Evolutionary conservation across 371 early-diverging fungal genomes (phyloP).

Genomic region (Haplosporangium sp.): DNA sequence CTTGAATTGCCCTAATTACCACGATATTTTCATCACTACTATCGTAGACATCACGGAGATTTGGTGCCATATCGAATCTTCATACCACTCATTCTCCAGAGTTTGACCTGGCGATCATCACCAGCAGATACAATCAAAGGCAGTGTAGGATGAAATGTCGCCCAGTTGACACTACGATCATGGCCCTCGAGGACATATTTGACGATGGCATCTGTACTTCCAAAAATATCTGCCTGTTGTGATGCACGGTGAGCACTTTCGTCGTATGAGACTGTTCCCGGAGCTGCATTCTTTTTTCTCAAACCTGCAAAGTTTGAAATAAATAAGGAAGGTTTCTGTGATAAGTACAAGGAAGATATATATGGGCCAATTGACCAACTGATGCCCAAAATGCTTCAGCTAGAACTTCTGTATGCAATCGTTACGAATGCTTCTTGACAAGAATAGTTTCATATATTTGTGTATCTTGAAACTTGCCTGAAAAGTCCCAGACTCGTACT

Average conservation of each 20-base stretch:
- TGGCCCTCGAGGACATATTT: constrained; percentile 99
- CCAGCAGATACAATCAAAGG: constrained; percentile 96
- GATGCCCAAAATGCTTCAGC: too few species aligned
- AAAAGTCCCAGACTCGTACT: constrained; percentile 99
- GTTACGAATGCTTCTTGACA: not conserved
- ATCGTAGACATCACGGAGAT: too few species aligned
- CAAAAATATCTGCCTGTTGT: constrained; percentile 90
- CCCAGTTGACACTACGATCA: constrained; percentile 99
- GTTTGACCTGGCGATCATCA: constrained; percentile 98
- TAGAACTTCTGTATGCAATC: too few species aligned
- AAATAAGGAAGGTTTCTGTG: too few species aligned
- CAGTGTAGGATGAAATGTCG: constrained; percentile 93
- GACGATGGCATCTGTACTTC: constrained; percentile 93
- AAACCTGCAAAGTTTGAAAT: constrained; percentile 63
- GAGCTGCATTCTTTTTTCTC: constrained; percentile 83
- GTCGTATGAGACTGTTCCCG: constrained; percentile 68
- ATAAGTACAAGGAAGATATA: too few species aligned
- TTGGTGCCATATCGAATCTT: too few species aligned
- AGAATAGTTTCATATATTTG: too few species aligned
- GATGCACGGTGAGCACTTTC: constrained; percentile 67
- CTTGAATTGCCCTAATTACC: too few species aligned
- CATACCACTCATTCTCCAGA: constrained; percentile 97
- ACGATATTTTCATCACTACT: too few species aligned
- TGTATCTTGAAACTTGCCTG: constrained; percentile 65
- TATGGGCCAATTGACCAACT: not conserved